Evolutionary conservation across 2,329 filamentous ascomycete genomes (phyloP), one percentile per base, ranked within the genome.

Genomic region (Drechslerella stenobrocha): DNA sequence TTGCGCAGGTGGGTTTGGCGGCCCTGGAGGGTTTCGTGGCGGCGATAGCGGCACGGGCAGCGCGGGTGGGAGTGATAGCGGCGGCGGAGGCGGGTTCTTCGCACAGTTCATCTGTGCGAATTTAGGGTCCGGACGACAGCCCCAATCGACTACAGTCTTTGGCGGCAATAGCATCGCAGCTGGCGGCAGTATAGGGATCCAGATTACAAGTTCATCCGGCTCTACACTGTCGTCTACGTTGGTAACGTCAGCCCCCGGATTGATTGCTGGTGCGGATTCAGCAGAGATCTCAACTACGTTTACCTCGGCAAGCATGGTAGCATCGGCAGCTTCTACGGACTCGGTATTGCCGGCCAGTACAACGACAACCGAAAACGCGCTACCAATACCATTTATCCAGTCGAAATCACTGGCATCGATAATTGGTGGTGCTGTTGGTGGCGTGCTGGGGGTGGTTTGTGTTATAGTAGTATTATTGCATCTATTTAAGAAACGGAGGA

Each of bases 371-470:
- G 45, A 3, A 13, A 30, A 45, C n/a, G 30, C 24, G 4, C 22
- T 26, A 5, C 9, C 26, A 15, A 15, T 26, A 15, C 44, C 42
- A 8, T 35, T 51, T 20, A 35, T 42, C 5, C 24, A 50, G 44
- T 15, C 11, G n/a, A 67, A 67, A 35, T 23, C 55, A 1, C 23
- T 23, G n/a, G 63, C 63, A 8, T n/a, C 63, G 20, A 60, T 67
- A 30, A 59, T 67, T n/a, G 55, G 53, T 2, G 63, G 63, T 11
- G 55, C 50, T 3, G 51, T 67, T 18, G 55, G 61, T n/a, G 61
- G 53, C 3, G n/a, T 55, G 1, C 59, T 53, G 7, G 53, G 28
- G 2, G 15, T 46, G n/a, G 45, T 67, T 24, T 59, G 47, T 22
- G 44, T 60, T 26, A 55, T 55, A 22, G 46, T 44, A 1, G 28